Evolutionary conservation across 129 eudicot species (phyloP).

Genomic region (Erigeron canadensis): DNA sequence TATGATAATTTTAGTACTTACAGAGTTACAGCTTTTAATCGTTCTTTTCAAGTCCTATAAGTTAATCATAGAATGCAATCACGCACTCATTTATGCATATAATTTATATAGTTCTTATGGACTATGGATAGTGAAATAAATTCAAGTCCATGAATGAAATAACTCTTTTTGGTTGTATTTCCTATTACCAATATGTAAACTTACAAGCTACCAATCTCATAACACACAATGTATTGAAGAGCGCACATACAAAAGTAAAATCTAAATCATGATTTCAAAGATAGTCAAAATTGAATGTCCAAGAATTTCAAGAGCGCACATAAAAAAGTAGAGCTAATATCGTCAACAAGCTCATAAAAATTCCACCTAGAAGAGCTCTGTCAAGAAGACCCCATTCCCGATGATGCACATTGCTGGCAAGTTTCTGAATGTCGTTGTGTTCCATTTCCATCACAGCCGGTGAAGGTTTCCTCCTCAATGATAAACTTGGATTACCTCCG

Average conservation of each 20-base stretch:
- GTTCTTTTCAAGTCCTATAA: too few species aligned
- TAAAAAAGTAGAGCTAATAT: constrained; percentile 41
- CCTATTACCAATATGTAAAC: neutral
- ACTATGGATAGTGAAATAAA: neutral
- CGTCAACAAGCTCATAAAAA: constrained; percentile 58
- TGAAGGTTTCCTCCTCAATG: constrained; percentile 42
- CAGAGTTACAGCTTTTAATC: too few species aligned
- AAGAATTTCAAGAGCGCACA: constrained; percentile 33
- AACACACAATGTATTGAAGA: neutral
- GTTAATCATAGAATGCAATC: neutral
- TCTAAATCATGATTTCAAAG: constrained; percentile 9
- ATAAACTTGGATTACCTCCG: constrained; percentile 28
- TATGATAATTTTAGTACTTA: too few species aligned
- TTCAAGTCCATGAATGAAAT: neutral
- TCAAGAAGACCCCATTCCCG: constrained; percentile 57
- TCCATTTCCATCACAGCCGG: constrained; percentile 29
- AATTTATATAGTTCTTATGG: neutral
- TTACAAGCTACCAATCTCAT: constrained; percentile 20
- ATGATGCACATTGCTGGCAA: neutral
- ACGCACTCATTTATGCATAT: neutral
- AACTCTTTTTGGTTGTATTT: neutral
- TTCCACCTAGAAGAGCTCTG: constrained; percentile 58
- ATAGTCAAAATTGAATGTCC: neutral
- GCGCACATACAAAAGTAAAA: too few species aligned
- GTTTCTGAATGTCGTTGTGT: constrained; percentile 26